phyloP scores from a whole-genome alignment of 1,139 yeast species.

The Pichia sorboxylosa region DNA sequence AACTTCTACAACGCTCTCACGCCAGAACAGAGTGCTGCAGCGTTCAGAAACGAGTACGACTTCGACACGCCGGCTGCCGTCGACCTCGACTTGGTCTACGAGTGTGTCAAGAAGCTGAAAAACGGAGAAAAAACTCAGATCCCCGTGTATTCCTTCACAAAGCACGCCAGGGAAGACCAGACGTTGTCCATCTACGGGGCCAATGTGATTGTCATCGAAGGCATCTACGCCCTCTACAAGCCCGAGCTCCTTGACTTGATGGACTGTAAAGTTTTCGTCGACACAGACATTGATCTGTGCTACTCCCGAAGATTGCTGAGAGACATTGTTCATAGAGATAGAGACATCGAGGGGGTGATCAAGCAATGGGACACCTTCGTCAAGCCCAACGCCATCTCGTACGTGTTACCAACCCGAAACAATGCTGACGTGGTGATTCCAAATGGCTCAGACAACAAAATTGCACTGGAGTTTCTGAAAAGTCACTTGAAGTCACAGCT shows the following conservation, averaged over 20 bases:
- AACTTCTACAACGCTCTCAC: slow-evolving; percentile 75
- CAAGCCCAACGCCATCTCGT: slow-evolving; percentile 78
- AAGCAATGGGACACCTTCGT: slow-evolving; percentile 86
- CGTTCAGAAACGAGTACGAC: slow-evolving; percentile 61
- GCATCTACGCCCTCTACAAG: slow-evolving; percentile 75
- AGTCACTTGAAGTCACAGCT: slow-evolving; percentile 71
- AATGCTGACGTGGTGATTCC: slow-evolving; percentile 83
- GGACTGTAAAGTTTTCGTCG: slow-evolving; percentile 84
- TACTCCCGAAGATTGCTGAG: slow-evolving; percentile 77
- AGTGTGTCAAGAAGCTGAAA: slow-evolving; percentile 55
- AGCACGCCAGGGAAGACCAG: slow-evolving; percentile 63
- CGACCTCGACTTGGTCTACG: slow-evolving; percentile 62
- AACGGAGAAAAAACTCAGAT: slow-evolving; percentile 48
- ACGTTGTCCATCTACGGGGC: slow-evolving; percentile 83
- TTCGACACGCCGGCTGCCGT: slow-evolving; percentile 78
- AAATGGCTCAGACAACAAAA: slow-evolving; percentile 69
- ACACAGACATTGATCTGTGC: slow-evolving; percentile 88
- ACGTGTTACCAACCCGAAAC: slow-evolving; percentile 66
- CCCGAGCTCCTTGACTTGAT: slow-evolving; percentile 57
- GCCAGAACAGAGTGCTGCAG: slow-evolving; percentile 46
- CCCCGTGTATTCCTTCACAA: slow-evolving; percentile 75
- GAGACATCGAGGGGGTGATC: slow-evolving; percentile 73
- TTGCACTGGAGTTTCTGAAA: slow-evolving; percentile 71
- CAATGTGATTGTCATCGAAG: slow-evolving; percentile 83
- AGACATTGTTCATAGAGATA: slow-evolving; percentile 75